Base-by-base conservation (phyloP, 2,329 filamentous ascomycete genomes). In the Tolypocladium ophioglossoides region DNA sequence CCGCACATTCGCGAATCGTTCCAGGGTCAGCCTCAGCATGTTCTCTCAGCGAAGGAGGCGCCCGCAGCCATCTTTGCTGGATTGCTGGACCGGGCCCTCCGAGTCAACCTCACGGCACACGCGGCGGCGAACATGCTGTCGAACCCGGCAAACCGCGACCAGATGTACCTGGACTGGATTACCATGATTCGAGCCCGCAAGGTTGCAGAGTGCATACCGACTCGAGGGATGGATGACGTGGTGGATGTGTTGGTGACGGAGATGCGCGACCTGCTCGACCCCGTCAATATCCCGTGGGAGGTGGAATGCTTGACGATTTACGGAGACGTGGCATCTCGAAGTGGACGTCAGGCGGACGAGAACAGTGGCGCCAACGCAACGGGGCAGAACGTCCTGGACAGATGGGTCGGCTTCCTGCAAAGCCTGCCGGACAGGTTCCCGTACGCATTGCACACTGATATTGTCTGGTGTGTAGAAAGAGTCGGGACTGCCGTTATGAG, bases 131-230 rank as follows among this genome's bases (percentile, higher is more conserved):
- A 94, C 58, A 91, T 96, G 80, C 78, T 99, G 14, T 89, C 89
- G 9, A 89, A 92, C 63, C 85, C 90, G 20, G 87, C 89, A 48
- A 95, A 95, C 66, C 84, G 94, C 53, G 90, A 94, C 60, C 87
- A 94, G 64, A 97, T 99, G 94, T 96, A 94, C 75, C 77, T 86
- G 51, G 94, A 99, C 65, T 96, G 91, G 85, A 84, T 90, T 41
- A 83, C 76, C 2, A 80, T 81, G 72, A 80, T 86, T 34, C 75
- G 80, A 30, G 73, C 80, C 11, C 78, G 82, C 49, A 85, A 85
- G 64, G 71, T 85, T 55, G 80, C 82, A 1, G 82, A 86, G 62
- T 80, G 77, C 56, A 75, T 86, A 7, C 83, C 83, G 0, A 79
- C 79, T 4, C 72, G 76, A 50, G 83, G 76, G 12, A 85, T 86